Evolutionary conservation across 768 basidiomycete genomes (phyloP).

Genomic region (Termitomyces sp.): DNA sequence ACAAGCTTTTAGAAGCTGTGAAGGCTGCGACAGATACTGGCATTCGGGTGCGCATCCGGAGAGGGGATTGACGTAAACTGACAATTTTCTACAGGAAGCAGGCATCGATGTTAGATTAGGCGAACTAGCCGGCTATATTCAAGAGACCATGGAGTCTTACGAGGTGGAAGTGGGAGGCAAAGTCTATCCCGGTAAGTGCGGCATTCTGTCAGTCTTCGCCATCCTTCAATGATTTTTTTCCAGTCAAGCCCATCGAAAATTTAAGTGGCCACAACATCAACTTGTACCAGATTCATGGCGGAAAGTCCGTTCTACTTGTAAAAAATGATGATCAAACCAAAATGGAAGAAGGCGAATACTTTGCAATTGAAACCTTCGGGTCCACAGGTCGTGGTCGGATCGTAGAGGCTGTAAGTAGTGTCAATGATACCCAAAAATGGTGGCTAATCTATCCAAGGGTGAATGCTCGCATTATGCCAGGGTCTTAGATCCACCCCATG

Average conservation of each 20-base stretch:
- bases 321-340: slow-evolving; percentile 87
- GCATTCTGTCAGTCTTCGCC: background rate
- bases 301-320: slow-evolving; percentile 87
- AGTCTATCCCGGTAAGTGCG: slow-evolving; percentile 61
- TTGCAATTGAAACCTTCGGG: slow-evolving; percentile 98
- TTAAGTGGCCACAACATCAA: slow-evolving; percentile 94
- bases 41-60: slow-evolving; percentile 48
- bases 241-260: slow-evolving; percentile 92
- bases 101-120: slow-evolving; percentile 94
- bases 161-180: slow-evolving; percentile 92
- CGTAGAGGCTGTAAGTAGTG: slow-evolving; percentile 60
- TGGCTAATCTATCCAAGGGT: slow-evolving; percentile 43
- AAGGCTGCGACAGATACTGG: slow-evolving; percentile 94
- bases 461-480: slow-evolving; percentile 93
- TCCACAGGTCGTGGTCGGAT: slow-evolving; percentile 91
- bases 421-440: background rate
- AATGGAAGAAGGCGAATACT: slow-evolving; percentile 99
- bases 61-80: background rate
- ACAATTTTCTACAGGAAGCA: slow-evolving; percentile 58
- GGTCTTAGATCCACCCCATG: slow-evolving; percentile 61
- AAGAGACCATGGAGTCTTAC: slow-evolving; percentile 99
- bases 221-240: slow-evolving; percentile 1
- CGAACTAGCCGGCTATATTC: slow-evolving; percentile 86
- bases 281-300: slow-evolving; percentile 88
- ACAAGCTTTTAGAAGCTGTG: slow-evolving; percentile 85